Evolutionary conservation across 257 asterid species (phyloP).

Genomic region (Orobanche coerulescens): DNA sequence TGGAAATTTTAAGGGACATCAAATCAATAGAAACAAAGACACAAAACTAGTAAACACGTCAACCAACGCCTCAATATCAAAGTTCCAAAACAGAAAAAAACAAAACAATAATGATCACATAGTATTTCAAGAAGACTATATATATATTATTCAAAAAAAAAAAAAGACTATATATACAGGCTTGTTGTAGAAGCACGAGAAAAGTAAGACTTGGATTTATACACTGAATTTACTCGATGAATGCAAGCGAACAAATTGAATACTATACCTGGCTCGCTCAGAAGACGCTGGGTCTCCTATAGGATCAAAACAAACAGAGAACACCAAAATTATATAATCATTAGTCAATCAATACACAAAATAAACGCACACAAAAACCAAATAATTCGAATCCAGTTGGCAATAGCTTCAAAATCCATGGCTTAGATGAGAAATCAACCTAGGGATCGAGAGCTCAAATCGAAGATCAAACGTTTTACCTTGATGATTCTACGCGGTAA

Average conservation of each 20-base stretch:
- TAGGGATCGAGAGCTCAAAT: slow-evolving; percentile 33
- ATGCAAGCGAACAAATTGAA: slow-evolving; percentile 5
- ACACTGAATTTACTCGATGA: not conserved
- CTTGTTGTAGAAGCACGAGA: not conserved
- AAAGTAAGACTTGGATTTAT: not conserved
- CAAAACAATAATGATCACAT: not conserved
- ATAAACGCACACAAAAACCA: not conserved
- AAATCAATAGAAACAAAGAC: not conserved
- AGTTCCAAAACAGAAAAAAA: not conserved
- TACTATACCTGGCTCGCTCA: slow-evolving; percentile 72
- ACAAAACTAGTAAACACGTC: not conserved
- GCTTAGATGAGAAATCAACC: slow-evolving; percentile 14
- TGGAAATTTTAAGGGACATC: not conserved
- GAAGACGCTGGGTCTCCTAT: slow-evolving; percentile 87
- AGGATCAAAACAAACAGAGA: slow-evolving; percentile 3
- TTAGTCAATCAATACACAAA: not conserved
- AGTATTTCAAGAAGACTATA: not conserved
- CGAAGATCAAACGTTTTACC: slow-evolving; percentile 38
- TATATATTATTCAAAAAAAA: no score
- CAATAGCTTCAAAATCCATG: slow-evolving; percentile 17
- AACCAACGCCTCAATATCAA: not conserved
- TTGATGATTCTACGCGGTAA: slow-evolving; percentile 34
- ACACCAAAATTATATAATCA: not conserved
- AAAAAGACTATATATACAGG: not conserved
- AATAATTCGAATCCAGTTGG: not conserved